Evolutionary conservation across 2,329 filamentous ascomycete species (phyloP).

Genomic region (Massarina eburnea): DNA sequence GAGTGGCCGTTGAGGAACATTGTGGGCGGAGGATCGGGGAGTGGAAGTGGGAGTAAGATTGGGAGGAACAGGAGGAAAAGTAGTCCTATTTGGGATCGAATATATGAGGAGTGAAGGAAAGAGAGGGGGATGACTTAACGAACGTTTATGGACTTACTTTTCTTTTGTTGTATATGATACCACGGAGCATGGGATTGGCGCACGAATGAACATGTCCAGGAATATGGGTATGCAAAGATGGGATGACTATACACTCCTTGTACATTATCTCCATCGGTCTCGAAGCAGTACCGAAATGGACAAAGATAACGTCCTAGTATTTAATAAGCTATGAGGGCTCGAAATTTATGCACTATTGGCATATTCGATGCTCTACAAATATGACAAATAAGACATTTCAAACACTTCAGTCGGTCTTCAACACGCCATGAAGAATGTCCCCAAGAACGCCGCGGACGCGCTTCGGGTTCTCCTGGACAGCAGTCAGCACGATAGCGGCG

Average conservation of each 20-base stretch:
- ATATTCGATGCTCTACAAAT: no score
- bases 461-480: slow-evolving; percentile 28
- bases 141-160: slow-evolving; percentile 12
- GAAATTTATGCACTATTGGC: no score
- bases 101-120: slow-evolving; percentile 26
- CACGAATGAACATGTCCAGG: no score
- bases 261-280: no score
- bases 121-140: neutral
- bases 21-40: slow-evolving; percentile 3
- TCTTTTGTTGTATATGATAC: slow-evolving; percentile 19
- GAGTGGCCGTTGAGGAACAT: slow-evolving; percentile 38
- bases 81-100: slow-evolving; percentile 36
- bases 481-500: slow-evolving; percentile 32
- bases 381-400: neutral
- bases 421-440: slow-evolving; percentile 19
- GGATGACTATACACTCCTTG: no score
- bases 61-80: slow-evolving; percentile 19
- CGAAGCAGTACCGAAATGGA: no score
- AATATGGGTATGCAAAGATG: no score
- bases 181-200: slow-evolving; percentile 3
- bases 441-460: slow-evolving; percentile 35
- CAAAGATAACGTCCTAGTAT: no score
- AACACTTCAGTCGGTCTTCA: slow-evolving; percentile 19
- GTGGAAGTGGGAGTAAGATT: neutral
- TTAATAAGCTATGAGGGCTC: no score